phyloP scores from a whole-genome alignment of 768 basidiomycete genomes.

The Lactifluus volemus region DNA sequence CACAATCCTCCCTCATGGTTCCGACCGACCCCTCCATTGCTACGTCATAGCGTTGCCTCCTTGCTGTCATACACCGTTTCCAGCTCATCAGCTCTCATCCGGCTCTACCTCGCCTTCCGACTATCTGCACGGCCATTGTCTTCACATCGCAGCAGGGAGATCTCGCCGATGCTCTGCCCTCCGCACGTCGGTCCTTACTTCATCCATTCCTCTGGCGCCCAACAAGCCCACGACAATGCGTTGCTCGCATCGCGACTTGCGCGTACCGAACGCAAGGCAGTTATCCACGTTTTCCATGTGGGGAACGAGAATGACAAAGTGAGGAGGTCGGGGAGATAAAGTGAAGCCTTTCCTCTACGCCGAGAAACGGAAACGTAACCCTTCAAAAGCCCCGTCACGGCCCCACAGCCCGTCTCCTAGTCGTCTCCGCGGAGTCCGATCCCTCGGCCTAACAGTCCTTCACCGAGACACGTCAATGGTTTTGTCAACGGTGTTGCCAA shows the following conservation, averaged over 20 bases:
- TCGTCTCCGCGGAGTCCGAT: not conserved
- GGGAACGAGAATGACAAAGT: slow-evolving; percentile 32
- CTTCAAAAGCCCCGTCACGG: slow-evolving; percentile 11
- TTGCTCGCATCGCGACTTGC: slow-evolving; percentile 80
- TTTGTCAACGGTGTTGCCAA: not conserved
- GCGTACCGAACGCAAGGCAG: slow-evolving; percentile 54
- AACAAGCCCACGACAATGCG: slow-evolving; percentile 86
- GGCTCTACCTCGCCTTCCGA: slow-evolving; percentile 64
- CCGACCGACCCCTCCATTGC: slow-evolving; percentile 52
- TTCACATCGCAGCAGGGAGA: slow-evolving; percentile 65
- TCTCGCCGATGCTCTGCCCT: slow-evolving; percentile 65
- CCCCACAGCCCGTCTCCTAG: not conserved
- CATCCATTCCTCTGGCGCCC: slow-evolving; percentile 64
- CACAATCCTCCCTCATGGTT: slow-evolving; percentile 51
- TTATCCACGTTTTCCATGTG: slow-evolving; percentile 75
- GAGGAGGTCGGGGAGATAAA: slow-evolving; percentile 48
- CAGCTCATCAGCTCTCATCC: slow-evolving; percentile 42
- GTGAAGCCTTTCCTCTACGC: slow-evolving; percentile 53
- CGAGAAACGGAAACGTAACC: slow-evolving; percentile 28
- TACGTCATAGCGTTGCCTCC: slow-evolving; percentile 33
- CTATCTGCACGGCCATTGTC: slow-evolving; percentile 59
- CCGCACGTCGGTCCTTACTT: slow-evolving; percentile 79
- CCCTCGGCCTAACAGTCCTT: slow-evolving; percentile 7
- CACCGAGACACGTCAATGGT: slow-evolving; percentile 24
- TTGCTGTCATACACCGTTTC: slow-evolving; percentile 56